These are phyloP conservation scores for Lotmaria passim DNA, from an alignment of 208 protist genomes.

Conservation along the genomic window DNA sequence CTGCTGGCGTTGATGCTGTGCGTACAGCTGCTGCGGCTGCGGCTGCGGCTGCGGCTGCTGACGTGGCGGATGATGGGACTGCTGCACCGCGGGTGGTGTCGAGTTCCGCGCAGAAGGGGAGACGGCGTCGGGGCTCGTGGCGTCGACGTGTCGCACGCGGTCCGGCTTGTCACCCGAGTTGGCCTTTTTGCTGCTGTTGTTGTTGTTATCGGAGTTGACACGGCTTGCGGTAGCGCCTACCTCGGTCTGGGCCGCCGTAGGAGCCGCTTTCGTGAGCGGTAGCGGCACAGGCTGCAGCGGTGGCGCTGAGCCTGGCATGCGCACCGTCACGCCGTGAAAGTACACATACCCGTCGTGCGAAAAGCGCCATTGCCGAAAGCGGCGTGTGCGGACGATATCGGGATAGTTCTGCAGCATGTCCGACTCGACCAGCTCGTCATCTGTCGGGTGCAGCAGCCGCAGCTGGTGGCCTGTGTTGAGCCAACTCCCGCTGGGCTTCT, in stretches of 20 bases:
- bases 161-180: neutral
- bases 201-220: too few relatives aligned
- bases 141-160: neutral
- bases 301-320: constrained; percentile 27
- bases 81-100: neutral
- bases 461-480: constrained; percentile 3
- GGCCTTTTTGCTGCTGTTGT: neutral
- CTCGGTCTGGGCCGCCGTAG: neutral
- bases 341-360: constrained; percentile 56
- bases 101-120: neutral
- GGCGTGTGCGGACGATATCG: constrained; percentile 37
- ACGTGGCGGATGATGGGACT: constrained; percentile 1
- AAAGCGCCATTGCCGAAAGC: constrained; percentile 55
- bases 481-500: constrained; percentile 17
- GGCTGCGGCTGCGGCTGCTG: too few relatives aligned
- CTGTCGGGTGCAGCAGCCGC: constrained; percentile 11
- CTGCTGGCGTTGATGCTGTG: constrained; percentile 1
- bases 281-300: constrained; percentile 1
- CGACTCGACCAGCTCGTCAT: constrained; percentile 33
- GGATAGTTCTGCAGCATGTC: constrained; percentile 26
- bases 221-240: neutral
- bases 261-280: neutral
- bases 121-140: neutral
- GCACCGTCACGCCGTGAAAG: constrained; percentile 60
- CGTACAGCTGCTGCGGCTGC: too few relatives aligned